A percentile compares a stretch with the other conserved stretches of the same genome.
Evolutionary conservation across 129 eudicot genomes (phyloP).

Genomic region (Flaveria robusta): DNA sequence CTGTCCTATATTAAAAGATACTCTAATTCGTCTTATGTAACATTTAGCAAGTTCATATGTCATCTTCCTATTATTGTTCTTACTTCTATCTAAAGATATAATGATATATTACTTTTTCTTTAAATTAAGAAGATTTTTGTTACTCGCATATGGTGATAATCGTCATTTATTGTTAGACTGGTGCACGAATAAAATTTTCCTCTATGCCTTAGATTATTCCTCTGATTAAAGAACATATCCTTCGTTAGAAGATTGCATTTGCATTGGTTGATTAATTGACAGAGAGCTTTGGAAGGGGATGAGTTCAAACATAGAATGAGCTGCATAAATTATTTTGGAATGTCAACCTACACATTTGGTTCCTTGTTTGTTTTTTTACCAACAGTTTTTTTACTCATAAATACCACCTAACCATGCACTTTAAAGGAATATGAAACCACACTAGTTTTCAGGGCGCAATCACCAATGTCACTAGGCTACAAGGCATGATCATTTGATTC

Average conservation of each 20-base stretch:
- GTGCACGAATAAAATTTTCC: neutral
- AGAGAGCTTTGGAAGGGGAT: neutral
- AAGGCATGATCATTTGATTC: too few species aligned
- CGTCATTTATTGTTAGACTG: neutral
- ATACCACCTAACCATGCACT: too few species aligned
- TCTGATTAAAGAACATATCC: neutral
- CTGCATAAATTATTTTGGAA: conserved; percentile 1
- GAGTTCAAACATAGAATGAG: neutral
- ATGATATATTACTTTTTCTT: neutral
- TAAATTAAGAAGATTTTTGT: neutral
- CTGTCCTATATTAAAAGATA: neutral
- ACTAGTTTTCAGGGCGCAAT: too few species aligned
- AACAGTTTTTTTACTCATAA: too few species aligned
- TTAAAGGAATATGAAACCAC: too few species aligned
- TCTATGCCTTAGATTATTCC: neutral
- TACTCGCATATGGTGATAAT: neutral
- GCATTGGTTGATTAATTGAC: neutral
- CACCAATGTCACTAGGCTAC: too few species aligned
- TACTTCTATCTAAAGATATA: neutral
- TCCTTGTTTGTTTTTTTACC: neutral
- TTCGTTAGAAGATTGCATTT: neutral
- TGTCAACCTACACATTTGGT: conserved; percentile 9
- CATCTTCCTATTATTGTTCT: neutral
- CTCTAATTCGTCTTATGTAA: neutral
- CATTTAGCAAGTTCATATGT: too few species aligned